phyloP scores from a whole-genome alignment of 768 basidiomycete genomes.

The Agaricus blazei region DNA sequence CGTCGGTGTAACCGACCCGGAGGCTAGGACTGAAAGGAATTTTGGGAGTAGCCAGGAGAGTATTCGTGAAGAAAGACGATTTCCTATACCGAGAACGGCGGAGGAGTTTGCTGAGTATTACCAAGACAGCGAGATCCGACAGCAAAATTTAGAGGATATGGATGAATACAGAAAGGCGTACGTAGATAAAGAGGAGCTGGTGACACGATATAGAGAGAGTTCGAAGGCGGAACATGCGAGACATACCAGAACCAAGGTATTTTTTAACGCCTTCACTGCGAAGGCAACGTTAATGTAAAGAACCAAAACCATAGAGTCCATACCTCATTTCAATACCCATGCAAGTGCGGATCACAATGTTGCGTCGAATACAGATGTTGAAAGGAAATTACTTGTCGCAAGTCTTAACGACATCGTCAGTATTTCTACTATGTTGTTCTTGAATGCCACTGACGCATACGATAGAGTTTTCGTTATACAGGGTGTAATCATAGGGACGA shows the following conservation, averaged over 20 bases:
- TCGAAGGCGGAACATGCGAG: conserved; percentile 47
- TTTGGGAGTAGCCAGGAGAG: conserved; percentile 11
- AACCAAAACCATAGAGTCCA: conserved; percentile 19
- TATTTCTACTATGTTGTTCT: not conserved
- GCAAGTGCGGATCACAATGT: conserved; percentile 40
- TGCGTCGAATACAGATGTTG: conserved; percentile 37
- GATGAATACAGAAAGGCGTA: conserved; percentile 39
- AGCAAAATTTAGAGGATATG: conserved; percentile 33
- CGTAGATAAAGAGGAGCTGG: conserved; percentile 38
- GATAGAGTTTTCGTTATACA: conserved; percentile 27
- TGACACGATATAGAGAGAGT: conserved; percentile 37
- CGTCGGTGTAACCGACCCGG: conserved; percentile 54
- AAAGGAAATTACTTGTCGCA: conserved; percentile 27
- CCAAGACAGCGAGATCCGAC: conserved; percentile 18
- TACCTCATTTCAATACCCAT: conserved; percentile 36
- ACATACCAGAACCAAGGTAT: conserved; percentile 27
- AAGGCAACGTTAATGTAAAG: not conserved
- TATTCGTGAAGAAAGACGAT: conserved; percentile 9
- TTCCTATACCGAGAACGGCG: conserved; percentile 32
- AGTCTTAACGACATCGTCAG: conserved; percentile 22
- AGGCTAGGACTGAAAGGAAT: conserved; percentile 39
- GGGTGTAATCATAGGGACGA: conserved; percentile 47
- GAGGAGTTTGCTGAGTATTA: conserved; percentile 41
- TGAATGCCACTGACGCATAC: not conserved
- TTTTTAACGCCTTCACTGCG: not conserved